Conservation (phyloP, 306 rosid genomes). For the Medicago ruthenica region DNA sequence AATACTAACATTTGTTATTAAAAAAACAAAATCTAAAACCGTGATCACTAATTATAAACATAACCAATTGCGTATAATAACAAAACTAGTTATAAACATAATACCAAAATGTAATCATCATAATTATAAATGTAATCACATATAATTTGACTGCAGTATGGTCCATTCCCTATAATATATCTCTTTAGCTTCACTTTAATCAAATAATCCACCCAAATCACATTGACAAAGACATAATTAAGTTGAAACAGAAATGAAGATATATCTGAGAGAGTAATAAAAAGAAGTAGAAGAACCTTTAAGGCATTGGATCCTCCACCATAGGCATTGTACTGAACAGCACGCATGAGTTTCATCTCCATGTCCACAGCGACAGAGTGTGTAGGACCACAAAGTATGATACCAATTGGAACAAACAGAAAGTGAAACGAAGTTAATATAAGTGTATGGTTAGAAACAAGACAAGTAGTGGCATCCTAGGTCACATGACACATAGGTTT, state of each 20-base stretch:
- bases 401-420: no score
- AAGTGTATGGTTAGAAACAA: conserved; percentile 9
- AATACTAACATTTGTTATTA: no score
- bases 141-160: no score
- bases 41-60: background rate
- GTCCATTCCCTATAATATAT: no score
- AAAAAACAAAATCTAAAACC: background rate
- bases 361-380: conserved; percentile 25
- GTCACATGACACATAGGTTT: background rate
- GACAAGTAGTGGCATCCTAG: conserved; percentile 16
- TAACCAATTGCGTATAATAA: no score
- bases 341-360: conserved; percentile 65
- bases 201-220: background rate
- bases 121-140: no score
- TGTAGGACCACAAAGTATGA: no score
- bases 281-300: conserved; percentile 50
- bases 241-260: background rate
- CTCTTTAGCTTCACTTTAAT: no score
- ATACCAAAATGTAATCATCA: background rate
- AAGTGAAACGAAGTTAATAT: background rate
- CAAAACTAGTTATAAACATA: no score
- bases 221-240: background rate
- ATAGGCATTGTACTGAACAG: conserved; percentile 62
- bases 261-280: background rate
- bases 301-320: conserved; percentile 73